Conservation (phyloP, 2,329 filamentous ascomycete species). For the Trichoderma koningiopsis region DNA sequence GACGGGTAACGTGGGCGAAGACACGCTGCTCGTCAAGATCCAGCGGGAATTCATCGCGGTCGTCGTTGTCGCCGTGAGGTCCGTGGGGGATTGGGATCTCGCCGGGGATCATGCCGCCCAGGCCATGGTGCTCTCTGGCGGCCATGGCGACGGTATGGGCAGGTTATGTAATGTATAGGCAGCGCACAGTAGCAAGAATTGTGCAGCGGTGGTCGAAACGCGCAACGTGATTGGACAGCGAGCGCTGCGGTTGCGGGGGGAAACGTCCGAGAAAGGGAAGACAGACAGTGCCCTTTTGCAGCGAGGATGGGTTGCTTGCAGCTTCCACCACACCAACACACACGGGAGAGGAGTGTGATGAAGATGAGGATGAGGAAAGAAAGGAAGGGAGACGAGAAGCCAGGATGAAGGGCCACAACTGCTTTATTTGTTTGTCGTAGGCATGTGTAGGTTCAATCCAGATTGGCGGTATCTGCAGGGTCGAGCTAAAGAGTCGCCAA, state of each 20-base stretch:
- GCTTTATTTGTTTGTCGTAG: slow-evolving; percentile 20
- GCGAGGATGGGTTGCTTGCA: neutral
- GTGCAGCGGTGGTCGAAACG: neutral
- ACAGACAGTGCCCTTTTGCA: slow-evolving; percentile 5
- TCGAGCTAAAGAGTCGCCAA: slow-evolving; percentile 13
- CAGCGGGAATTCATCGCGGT: slow-evolving; percentile 50
- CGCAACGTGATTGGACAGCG: neutral
- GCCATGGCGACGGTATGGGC: neutral
- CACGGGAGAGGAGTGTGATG: neutral
- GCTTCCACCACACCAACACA: slow-evolving; percentile 21
- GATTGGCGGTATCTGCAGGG: neutral
- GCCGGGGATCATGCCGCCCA: slow-evolving; percentile 42
- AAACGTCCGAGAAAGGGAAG: neutral
- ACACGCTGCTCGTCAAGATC: slow-evolving; percentile 57
- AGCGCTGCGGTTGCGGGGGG: neutral
- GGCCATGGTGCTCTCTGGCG: slow-evolving; percentile 17
- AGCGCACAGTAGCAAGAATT: slow-evolving; percentile 10
- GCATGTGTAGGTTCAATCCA: neutral
- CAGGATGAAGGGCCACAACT: slow-evolving; percentile 2
- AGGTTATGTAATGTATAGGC: slow-evolving; percentile 17
- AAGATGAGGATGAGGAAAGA: slow-evolving; percentile 13
- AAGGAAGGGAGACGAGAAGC: neutral
- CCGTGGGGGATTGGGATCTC: slow-evolving; percentile 59
- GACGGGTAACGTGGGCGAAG: slow-evolving; percentile 80
- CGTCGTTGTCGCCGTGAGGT: slow-evolving; percentile 50